These are phyloP conservation scores for Pythium pyrilobum DNA, from an alignment of 352 stramenopile species.

Conservation along the genomic window DNA sequence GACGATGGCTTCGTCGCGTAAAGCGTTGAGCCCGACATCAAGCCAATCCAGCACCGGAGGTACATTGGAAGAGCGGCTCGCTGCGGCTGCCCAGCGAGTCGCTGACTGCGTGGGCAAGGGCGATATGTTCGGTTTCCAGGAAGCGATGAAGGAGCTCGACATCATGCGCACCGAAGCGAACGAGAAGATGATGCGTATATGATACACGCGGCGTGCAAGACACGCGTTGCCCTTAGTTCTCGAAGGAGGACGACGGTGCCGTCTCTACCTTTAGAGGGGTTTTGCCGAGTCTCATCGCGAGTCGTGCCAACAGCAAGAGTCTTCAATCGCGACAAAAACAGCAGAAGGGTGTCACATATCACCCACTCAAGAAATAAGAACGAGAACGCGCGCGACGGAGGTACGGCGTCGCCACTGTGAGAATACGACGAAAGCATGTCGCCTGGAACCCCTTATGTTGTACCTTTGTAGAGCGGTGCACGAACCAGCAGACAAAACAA, in stretches of 20 bases:
- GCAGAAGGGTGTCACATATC: no score
- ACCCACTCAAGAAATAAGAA: not conserved
- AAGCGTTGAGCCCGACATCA: slow-evolving; percentile 12
- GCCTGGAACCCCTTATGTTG: not conserved
- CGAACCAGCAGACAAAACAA: slow-evolving; percentile 22
- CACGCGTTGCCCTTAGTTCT: no score
- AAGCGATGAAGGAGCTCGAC: slow-evolving; percentile 77
- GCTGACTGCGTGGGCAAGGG: slow-evolving; percentile 71
- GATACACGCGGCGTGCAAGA: slow-evolving; percentile 10
- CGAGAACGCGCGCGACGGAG: not conserved
- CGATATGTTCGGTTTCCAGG: slow-evolving; percentile 79
- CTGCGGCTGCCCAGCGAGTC: slow-evolving; percentile 56
- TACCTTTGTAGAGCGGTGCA: slow-evolving; percentile 12
- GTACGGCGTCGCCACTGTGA: not conserved
- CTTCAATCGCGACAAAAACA: not conserved
- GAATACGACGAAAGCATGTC: no score
- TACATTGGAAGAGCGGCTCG: slow-evolving; percentile 59
- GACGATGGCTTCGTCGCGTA: slow-evolving; percentile 22
- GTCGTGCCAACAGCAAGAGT: no score
- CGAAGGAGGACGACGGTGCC: no score
- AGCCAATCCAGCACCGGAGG: slow-evolving; percentile 10
- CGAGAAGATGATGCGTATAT: slow-evolving; percentile 59
- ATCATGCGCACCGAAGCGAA: slow-evolving; percentile 73
- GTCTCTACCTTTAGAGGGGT: no score
- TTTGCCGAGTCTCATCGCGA: no score